Percentiles rank a stretch among this genome's conserved stretches.
Conservation (phyloP, 2,329 filamentous ascomycete species). For the Emergomyces pasteurianus region DNA sequence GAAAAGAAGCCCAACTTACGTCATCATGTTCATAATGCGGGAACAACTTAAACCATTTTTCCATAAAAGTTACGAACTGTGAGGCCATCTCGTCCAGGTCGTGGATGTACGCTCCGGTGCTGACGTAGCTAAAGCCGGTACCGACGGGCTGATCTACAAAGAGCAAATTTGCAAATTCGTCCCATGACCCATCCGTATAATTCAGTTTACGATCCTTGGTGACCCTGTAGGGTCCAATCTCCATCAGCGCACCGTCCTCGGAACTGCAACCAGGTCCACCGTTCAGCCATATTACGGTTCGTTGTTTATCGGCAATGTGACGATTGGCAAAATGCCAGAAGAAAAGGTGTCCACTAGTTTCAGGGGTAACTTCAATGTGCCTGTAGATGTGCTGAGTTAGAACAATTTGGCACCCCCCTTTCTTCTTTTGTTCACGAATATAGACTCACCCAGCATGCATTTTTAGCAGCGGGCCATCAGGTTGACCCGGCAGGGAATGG, state of each 20-base stretch:
- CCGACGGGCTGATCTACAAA: constrained; percentile 97
- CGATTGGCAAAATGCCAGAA: constrained; percentile 98
- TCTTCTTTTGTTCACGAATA: not conserved
- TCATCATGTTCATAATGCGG: constrained; percentile 87
- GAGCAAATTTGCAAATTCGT: constrained; percentile 92
- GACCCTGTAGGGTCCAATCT: constrained; percentile 85
- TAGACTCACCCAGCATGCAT: constrained; percentile 89
- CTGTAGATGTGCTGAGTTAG: constrained; percentile 33
- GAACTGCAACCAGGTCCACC: constrained; percentile 95
- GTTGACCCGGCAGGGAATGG: constrained; percentile 69
- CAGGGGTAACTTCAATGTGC: constrained; percentile 78
- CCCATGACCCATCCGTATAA: constrained; percentile 92
- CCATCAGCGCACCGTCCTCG: constrained; percentile 93
- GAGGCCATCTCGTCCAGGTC: constrained; percentile 81
- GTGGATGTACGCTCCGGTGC: constrained; percentile 73
- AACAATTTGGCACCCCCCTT: not conserved
- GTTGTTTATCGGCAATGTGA: constrained; percentile 82
- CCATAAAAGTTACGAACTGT: constrained; percentile 78
- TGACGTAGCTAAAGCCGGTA: constrained; percentile 90
- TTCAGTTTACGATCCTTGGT: constrained; percentile 58
- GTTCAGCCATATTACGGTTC: constrained; percentile 94
- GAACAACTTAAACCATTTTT: constrained; percentile 83
- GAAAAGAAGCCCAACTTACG: constrained; percentile 45
- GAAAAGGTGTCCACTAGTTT: constrained; percentile 86
- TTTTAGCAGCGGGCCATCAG: constrained; percentile 67